Percentiles rank a stretch among this genome's conserved stretches.
Evolutionary conservation across 2,329 filamentous ascomycete species (phyloP).

Genomic region (Alternaria arborescens): DNA sequence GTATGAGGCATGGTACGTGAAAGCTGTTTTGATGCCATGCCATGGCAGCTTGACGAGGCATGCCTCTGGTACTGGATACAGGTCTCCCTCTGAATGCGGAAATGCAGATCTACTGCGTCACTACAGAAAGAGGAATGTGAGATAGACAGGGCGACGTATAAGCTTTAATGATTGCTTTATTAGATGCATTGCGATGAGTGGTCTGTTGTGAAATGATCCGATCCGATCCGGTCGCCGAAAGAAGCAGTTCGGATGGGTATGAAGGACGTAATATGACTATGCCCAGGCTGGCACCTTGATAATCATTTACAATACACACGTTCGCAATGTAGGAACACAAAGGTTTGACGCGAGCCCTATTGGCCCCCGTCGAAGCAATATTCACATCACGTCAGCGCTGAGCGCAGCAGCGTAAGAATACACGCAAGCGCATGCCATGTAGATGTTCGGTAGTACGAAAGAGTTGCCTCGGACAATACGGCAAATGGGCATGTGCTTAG

Average conservation of each 20-base stretch:
- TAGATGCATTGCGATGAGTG: background rate
- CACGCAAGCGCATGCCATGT: background rate
- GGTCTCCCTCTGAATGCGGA: background rate
- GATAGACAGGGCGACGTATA: conserved; percentile 3
- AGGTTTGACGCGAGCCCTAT: background rate
- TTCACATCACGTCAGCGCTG: background rate
- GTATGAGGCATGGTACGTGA: conserved; percentile 6
- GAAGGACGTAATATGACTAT: background rate
- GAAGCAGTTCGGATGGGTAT: background rate
- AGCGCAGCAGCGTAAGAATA: background rate
- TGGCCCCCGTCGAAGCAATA: background rate
- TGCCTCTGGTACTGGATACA: conserved; percentile 2
- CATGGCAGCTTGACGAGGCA: conserved; percentile 1
- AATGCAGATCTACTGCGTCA: background rate
- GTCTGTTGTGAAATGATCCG: background rate
- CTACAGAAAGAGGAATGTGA: background rate
- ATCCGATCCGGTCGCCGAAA: background rate
- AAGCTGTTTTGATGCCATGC: background rate
- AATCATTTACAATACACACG: background rate
- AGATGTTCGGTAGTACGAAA: background rate
- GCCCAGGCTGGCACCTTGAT: background rate
- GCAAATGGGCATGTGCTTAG: background rate
- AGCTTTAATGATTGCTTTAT: conserved; percentile 10
- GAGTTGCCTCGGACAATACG: background rate
- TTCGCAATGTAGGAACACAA: background rate